Evolutionary conservation across 75 land plant genomes (phyloP).

Genomic region (Sequoiadendron giganteum): DNA sequence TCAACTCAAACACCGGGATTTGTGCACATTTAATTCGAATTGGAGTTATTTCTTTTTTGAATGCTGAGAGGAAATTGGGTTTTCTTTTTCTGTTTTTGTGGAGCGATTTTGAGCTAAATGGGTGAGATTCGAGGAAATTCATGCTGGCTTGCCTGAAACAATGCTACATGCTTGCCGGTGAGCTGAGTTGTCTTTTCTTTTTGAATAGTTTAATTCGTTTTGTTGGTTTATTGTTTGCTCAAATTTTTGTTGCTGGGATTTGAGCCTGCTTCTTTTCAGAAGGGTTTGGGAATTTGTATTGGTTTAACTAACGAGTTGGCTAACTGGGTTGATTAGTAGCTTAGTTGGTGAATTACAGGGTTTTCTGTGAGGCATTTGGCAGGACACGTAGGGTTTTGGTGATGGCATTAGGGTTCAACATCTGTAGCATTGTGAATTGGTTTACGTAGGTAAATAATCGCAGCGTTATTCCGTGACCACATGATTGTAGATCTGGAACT

Average conservation of each 20-base stretch:
- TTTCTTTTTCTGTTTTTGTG: not conserved
- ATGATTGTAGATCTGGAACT: not conserved
- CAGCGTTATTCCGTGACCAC: not conserved
- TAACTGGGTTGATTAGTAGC: not conserved
- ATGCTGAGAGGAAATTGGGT: not conserved
- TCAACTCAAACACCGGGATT: not conserved
- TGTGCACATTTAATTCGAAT: not conserved
- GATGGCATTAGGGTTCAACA: not conserved
- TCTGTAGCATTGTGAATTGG: not conserved
- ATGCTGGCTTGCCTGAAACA: not conserved
- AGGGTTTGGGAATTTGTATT: not conserved
- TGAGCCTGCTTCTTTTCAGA: not conserved
- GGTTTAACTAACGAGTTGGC: not conserved
- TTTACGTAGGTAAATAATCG: not conserved
- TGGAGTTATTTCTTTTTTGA: not conserved
- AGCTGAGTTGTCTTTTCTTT: not conserved
- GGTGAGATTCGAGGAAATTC: not conserved
- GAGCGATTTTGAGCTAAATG: not conserved
- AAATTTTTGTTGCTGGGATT: not conserved
- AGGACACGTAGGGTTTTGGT: not conserved
- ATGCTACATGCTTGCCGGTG: not conserved
- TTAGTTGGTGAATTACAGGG: not conserved
- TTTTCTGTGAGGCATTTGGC: not conserved
- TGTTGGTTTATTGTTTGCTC: not conserved
- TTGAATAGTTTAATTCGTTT: not conserved